Percentiles rank a stretch among this genome's conserved stretches.
phyloP scores from a whole-genome alignment of 495 filamentous ascomycete species.

The Penicillium samsonianum region DNA sequence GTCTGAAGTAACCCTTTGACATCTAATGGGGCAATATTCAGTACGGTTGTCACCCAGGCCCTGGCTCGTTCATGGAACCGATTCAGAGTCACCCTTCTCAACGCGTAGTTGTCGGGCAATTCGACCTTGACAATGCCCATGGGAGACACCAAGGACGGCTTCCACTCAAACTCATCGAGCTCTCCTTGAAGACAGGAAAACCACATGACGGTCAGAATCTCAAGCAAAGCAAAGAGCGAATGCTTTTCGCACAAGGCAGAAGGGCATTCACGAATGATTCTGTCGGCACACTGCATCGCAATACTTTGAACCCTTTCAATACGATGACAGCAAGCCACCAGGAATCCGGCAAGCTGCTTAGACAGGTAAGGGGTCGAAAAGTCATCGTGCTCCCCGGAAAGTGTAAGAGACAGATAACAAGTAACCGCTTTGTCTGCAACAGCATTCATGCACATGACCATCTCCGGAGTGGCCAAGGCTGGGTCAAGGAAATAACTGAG shows the following conservation, averaged over 20 bases:
- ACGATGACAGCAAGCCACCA: slow-evolving; percentile 87
- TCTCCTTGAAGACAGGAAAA: slow-evolving; percentile 89
- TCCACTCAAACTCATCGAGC: slow-evolving; percentile 88
- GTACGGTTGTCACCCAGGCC: slow-evolving; percentile 72
- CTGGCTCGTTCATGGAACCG: slow-evolving; percentile 76
- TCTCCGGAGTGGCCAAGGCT: slow-evolving; percentile 72
- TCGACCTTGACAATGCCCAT: slow-evolving; percentile 78
- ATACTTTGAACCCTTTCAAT: slow-evolving; percentile 85
- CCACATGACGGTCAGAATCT: slow-evolving; percentile 93
- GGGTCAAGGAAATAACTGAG: slow-evolving; percentile 91
- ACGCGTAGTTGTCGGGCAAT: slow-evolving; percentile 83
- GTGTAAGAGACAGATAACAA: slow-evolving; percentile 69
- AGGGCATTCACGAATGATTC: slow-evolving; percentile 78
- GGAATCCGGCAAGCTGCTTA: slow-evolving; percentile 78
- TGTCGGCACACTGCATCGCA: slow-evolving; percentile 77
- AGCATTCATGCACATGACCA: slow-evolving; percentile 83
- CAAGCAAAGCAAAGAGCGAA: slow-evolving; percentile 87
- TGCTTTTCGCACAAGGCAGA: slow-evolving; percentile 86
- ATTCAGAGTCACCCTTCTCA: slow-evolving; percentile 75
- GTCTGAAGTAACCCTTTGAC: slow-evolving; percentile 93
- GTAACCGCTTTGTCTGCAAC: slow-evolving; percentile 73
- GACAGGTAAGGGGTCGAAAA: slow-evolving; percentile 88
- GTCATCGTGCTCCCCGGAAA: slow-evolving; percentile 65
- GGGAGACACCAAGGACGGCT: slow-evolving; percentile 72
- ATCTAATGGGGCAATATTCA: slow-evolving; percentile 88